Base-by-base conservation (phyloP, 306 rosid species). In the Trifolium pratense region DNA sequence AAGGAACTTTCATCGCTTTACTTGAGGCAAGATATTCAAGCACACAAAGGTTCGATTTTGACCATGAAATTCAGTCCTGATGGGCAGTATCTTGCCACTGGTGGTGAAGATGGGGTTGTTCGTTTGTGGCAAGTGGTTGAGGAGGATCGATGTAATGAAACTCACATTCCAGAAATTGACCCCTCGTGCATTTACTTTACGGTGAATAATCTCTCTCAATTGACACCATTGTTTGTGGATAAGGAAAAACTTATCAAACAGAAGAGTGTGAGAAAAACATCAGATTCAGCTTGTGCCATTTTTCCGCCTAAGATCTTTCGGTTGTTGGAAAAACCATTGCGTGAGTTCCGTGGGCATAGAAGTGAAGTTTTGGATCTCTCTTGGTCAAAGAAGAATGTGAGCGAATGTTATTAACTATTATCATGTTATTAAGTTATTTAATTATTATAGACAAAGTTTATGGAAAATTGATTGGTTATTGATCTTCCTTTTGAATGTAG, bases 11-110 rank as follows among this genome's bases (percentile, higher is more conserved):
- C 99, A 1, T 95, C 96, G 8, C 89, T 95, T 78, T 86, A 88
- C 80, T 76, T 83, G 96, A 90, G 93, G 42, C 99, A 95, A 75
- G 97, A 91, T 81, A 90, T 95, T 70, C 82, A 86, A 81, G 99
- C 99, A 1, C 99, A 95, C 49, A 82, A 86, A 32, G 99, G 99
- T 67, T 73, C 96, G 5, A 90, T 95, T 77, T 86, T 80, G 82
- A 78, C 97, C 2, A 95, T 95, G 96, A 95, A 95, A 67, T 95
- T 95, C 59, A 95, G 99, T 77, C 96, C 96, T 37, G 96, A 88
- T 70, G 99, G 99, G n/a, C 90, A 83, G 80, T 91, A 86, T 81
- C 89, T 95, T 45, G 99, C 97, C 36, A 95, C 93, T 80, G 99
- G 89, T 10, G 97, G 99, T 51, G 88, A 87, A 72, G 99, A 95